These are phyloP conservation scores for Cyberlindnera mycetangii DNA, from an alignment of 805 yeast genomes.

Conservation along the genomic window DNA sequence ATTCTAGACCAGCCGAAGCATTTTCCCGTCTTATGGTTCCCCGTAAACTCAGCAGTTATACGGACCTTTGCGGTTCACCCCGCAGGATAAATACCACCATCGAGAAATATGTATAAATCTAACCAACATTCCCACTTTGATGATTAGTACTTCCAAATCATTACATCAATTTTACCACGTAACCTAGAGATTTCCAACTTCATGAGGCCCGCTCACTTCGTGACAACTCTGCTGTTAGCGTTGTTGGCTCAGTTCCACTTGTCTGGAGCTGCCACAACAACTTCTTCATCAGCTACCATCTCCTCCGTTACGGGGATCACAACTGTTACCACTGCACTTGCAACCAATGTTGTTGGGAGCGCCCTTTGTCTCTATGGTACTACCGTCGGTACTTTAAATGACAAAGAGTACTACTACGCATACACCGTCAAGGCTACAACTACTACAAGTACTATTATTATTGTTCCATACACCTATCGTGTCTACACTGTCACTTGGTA, in stretches of 20 bases:
- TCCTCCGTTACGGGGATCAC: background rate
- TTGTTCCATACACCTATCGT: background rate
- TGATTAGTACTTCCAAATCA: too few relatives aligned
- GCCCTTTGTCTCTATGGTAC: constrained; percentile 4
- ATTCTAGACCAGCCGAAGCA: too few relatives aligned
- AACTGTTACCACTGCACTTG: constrained; percentile 3
- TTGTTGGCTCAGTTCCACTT: background rate
- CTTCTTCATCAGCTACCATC: background rate
- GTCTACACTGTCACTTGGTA: constrained; percentile 1
- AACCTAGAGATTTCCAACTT: too few relatives aligned
- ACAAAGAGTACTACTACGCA: constrained; percentile 1
- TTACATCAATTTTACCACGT: too few relatives aligned
- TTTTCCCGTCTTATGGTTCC: too few relatives aligned
- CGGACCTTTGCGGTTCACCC: too few relatives aligned
- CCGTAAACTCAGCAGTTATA: too few relatives aligned
- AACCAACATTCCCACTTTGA: too few relatives aligned
- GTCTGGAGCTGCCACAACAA: background rate
- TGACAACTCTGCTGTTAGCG: background rate
- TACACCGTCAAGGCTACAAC: background rate
- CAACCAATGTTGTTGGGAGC: background rate
- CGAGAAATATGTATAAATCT: too few relatives aligned
- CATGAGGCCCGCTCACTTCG: background rate
- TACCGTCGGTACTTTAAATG: constrained; percentile 3
- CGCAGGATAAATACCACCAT: too few relatives aligned
- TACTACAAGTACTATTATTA: background rate